These are phyloP conservation scores for Fusarium tricinctum DNA, from an alignment of 2,329 filamentous ascomycete species.

Conservation along the genomic window DNA sequence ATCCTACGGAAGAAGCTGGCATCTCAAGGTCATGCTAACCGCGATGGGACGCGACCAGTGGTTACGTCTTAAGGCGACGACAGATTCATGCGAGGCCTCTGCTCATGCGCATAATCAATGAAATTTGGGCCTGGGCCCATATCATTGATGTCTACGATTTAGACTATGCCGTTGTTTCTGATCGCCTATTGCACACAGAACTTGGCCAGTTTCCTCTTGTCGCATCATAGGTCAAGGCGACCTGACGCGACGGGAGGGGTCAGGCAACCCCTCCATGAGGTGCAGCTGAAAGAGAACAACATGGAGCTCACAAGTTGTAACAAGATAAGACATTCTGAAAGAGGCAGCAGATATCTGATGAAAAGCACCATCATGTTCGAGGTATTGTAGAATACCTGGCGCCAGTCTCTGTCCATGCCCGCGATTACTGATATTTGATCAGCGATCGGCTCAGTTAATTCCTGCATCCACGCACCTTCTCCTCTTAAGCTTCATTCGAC, in stretches of 20 bases:
- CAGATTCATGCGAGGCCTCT: not conserved
- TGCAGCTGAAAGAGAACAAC: not conserved
- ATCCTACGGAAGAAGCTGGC: not conserved
- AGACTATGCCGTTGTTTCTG: not conserved
- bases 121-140: not conserved
- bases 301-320: not conserved
- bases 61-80: conserved; percentile 7
- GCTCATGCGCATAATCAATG: not conserved
- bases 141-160: not conserved
- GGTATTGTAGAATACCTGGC: not conserved
- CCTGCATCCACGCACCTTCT: conserved; percentile 19
- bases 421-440: conserved; percentile 12
- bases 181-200: not conserved
- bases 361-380: not conserved
- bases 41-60: conserved; percentile 1
- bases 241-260: conserved; percentile 35
- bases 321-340: not conserved
- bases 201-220: conserved; percentile 28
- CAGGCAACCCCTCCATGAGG: conserved; percentile 23
- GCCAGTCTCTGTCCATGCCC: not conserved
- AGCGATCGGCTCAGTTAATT: conserved; percentile 16
- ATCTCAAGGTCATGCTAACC: conserved; percentile 1
- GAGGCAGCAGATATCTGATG: not conserved
- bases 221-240: conserved; percentile 18
- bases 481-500: conserved; percentile 41